These are phyloP conservation scores for Globisporangium alternatum DNA, from an alignment of 352 stramenopile species.

Conservation along the genomic window DNA sequence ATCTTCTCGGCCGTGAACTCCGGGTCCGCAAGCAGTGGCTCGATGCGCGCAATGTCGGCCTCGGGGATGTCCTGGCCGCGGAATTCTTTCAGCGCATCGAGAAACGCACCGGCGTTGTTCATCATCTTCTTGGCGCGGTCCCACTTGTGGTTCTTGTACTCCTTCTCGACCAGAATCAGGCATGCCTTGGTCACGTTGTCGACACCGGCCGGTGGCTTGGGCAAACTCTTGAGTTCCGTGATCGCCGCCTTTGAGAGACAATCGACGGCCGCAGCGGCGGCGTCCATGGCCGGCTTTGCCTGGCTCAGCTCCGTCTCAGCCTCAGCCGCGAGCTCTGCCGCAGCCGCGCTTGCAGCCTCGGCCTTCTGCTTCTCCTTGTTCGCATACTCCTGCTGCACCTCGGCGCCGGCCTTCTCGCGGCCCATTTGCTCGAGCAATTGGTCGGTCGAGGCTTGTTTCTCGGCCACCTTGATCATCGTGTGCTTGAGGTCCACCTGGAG, in stretches of 20 bases:
- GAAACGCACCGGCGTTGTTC: conserved; percentile 96
- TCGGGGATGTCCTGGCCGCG: conserved; percentile 95
- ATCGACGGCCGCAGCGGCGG: conserved; percentile 93
- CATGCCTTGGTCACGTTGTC: conserved; percentile 96
- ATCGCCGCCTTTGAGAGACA: conserved; percentile 96
- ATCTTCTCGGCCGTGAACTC: conserved; percentile 97
- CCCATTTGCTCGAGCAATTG: conserved; percentile 94
- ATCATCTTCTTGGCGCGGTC: conserved; percentile 99
- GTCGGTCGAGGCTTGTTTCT: conserved; percentile 95
- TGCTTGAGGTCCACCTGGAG: conserved; percentile 95
- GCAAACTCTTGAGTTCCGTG: conserved; percentile 96
- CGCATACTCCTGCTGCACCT: conserved; percentile 93
- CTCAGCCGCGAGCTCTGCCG: conserved; percentile 91
- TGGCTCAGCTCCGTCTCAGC: conserved; percentile 94
- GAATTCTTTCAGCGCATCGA: conserved; percentile 92
- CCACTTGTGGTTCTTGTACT: conserved; percentile 99
- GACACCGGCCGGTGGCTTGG: conserved; percentile 93
- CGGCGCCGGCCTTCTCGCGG: conserved; percentile 90
- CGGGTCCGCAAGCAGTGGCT: conserved; percentile 90
- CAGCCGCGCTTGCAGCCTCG: conserved; percentile 88
- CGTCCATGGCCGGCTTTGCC: conserved; percentile 97
- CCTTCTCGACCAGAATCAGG: conserved; percentile 96
- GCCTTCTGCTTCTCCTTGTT: conserved; percentile 94
- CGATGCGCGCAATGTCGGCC: conserved; percentile 89
- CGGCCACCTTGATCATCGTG: conserved; percentile 94